These are phyloP conservation scores for Ophiostoma himal-ulmi DNA, from an alignment of 2,329 filamentous ascomycete species.

Conservation along the genomic window DNA sequence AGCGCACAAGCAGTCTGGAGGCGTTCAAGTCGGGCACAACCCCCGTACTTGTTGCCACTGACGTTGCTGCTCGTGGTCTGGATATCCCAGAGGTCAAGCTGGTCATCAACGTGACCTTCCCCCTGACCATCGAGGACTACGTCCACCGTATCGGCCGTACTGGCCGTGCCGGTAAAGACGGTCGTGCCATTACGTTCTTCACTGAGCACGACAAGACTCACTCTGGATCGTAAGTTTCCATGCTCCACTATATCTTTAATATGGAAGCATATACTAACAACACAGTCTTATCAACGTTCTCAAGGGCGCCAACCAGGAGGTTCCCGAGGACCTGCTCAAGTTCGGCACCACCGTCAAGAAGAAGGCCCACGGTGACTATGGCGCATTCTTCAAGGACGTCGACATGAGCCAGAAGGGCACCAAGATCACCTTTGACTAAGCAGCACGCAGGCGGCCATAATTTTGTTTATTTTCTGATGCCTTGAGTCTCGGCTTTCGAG, in stretches of 20 bases:
- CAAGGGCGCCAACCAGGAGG: constrained; percentile 82
- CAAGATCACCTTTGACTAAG: constrained; percentile 85
- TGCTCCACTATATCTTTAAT: background rate
- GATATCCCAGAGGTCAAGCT: constrained; percentile 95
- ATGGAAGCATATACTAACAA: constrained; percentile 10
- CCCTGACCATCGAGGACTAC: constrained; percentile 92
- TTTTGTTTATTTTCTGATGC: background rate
- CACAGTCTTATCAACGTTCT: constrained; percentile 83
- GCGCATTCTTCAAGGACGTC: constrained; percentile 89
- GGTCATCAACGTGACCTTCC: constrained; percentile 94
- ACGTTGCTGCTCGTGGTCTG: constrained; percentile 88
- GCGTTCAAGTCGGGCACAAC: constrained; percentile 84
- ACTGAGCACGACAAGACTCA: constrained; percentile 91
- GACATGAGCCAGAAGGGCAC: constrained; percentile 77
- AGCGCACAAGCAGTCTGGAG: constrained; percentile 78
- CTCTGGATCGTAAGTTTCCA: constrained; percentile 70
- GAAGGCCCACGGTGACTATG: constrained; percentile 93
- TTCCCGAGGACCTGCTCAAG: constrained; percentile 86
- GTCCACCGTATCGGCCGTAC: constrained; percentile 96
- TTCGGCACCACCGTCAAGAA: constrained; percentile 98
- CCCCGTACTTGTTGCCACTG: constrained; percentile 84
- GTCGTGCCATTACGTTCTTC: constrained; percentile 86
- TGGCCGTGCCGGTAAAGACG: constrained; percentile 83
- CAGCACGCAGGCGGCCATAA: background rate
- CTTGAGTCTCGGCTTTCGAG: background rate